phyloP scores from a whole-genome alignment of 805 yeast species.

The Torulaspora franciscae region DNA sequence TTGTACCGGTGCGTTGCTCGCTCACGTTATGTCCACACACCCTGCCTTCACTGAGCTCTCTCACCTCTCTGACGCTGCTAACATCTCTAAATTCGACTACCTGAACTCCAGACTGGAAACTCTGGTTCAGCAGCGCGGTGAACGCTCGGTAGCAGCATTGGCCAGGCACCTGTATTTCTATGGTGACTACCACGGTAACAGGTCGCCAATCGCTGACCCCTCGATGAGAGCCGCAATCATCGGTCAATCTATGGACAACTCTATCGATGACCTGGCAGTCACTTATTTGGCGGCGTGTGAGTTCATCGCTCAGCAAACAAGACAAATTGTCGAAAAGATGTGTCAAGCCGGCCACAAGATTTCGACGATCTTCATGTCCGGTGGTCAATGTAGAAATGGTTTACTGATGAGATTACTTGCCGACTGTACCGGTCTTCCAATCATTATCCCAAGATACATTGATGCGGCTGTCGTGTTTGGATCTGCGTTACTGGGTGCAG shows the following conservation, averaged over 20 bases:
- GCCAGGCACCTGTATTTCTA: constrained; percentile 86
- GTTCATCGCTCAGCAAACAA: constrained; percentile 94
- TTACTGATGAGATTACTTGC: constrained; percentile 85
- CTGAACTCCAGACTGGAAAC: constrained; percentile 71
- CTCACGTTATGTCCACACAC: constrained; percentile 81
- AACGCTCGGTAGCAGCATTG: constrained; percentile 70
- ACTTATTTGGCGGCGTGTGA: constrained; percentile 92
- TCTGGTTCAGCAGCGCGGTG: constrained; percentile 50
- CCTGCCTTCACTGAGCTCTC: constrained; percentile 78
- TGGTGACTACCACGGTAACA: constrained; percentile 94
- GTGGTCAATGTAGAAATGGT: constrained; percentile 95
- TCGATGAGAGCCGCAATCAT: constrained; percentile 86
- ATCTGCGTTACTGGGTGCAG: constrained; percentile 90
- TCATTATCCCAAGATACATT: constrained; percentile 88
- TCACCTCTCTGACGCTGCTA: constrained; percentile 60
- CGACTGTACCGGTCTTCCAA: constrained; percentile 87
- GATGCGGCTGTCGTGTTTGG: constrained; percentile 98
- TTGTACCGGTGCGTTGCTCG: constrained; percentile 90
- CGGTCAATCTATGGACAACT: constrained; percentile 87
- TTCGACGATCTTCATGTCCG: constrained; percentile 77
- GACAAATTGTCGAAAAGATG: constrained; percentile 89
- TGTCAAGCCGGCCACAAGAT: constrained; percentile 72
- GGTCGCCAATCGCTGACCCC: constrained; percentile 97
- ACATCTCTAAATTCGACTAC: constrained; percentile 73
- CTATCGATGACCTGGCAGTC: constrained; percentile 78